phyloP scores from a whole-genome alignment of 1,284 basidiomycete genomes.

The Cutaneotrichosporon dermatis region DNA sequence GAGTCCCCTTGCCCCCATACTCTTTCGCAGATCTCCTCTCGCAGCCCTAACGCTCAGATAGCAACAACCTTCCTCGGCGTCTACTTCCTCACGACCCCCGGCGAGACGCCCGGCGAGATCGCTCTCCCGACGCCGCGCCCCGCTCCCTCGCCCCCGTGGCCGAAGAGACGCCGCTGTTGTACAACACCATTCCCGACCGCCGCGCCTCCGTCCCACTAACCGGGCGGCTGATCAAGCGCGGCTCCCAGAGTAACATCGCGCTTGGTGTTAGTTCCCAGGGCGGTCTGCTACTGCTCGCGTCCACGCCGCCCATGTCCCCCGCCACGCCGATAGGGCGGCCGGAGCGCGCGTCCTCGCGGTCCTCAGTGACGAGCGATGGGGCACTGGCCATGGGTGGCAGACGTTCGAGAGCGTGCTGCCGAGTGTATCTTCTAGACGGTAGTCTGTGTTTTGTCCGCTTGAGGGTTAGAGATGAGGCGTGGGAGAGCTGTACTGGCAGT shows the following conservation, averaged over 20 bases:
- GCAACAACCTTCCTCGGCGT: constrained; percentile 56
- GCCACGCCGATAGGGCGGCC: not conserved
- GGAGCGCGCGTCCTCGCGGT: not conserved
- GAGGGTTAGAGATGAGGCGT: no score
- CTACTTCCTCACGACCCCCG: constrained; percentile 54
- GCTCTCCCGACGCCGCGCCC: no score
- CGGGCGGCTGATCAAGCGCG: constrained; percentile 5
- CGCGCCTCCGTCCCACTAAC: not conserved
- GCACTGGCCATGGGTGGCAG: not conserved
- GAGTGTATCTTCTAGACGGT: constrained; percentile 3
- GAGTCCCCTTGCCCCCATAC: no score
- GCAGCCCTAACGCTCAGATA: constrained; percentile 50
- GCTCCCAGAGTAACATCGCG: constrained; percentile 22
- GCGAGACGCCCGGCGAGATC: not conserved
- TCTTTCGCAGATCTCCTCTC: no score
- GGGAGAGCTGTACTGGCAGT: no score
- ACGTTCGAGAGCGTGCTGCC: not conserved
- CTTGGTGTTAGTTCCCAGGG: constrained; percentile 35
- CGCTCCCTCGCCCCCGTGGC: not conserved
- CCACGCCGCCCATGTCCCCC: constrained; percentile 29
- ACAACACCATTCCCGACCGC: not conserved
- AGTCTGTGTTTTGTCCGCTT: not conserved
- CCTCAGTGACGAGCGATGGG: not conserved
- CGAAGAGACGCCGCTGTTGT: constrained; percentile 27
- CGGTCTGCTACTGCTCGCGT: constrained; percentile 39